Percentiles rank a stretch among this genome's conserved stretches.
These are phyloP conservation scores for Cucumis variabilis DNA, from an alignment of 331 rosid genomes.

Conservation along the genomic window DNA sequence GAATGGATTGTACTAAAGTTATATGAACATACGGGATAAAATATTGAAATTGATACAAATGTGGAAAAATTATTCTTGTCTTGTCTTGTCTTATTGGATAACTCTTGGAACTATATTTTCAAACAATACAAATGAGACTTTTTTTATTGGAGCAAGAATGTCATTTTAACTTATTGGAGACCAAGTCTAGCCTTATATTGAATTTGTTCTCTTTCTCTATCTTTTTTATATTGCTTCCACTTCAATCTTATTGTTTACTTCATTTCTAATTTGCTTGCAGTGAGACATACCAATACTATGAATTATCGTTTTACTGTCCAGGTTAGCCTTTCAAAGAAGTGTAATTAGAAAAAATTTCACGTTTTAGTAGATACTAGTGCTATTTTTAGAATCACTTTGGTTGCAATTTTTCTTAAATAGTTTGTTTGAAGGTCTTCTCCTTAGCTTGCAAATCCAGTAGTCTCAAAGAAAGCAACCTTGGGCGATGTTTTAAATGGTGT, in stretches of 20 bases:
- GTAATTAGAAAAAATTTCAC: neutral
- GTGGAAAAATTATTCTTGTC: neutral
- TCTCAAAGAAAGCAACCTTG: conserved; percentile 74
- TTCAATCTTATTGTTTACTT: conserved; percentile 28
- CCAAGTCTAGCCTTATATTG: neutral
- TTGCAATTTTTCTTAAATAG: neutral
- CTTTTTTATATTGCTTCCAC: neutral
- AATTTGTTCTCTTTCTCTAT: neutral
- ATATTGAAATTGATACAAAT: neutral
- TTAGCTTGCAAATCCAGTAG: conserved; percentile 64
- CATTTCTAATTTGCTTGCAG: conserved; percentile 55
- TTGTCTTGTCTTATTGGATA: neutral
- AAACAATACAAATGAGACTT: too few relatives aligned
- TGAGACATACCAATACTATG: conserved; percentile 85
- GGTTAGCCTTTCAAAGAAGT: conserved; percentile 51
- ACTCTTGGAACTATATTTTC: neutral
- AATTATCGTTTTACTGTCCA: conserved; percentile 87
- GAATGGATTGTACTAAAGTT: neutral
- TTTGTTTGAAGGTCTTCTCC: conserved; percentile 21
- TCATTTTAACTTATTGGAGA: neutral
- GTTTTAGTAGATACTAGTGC: neutral
- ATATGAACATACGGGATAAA: neutral
- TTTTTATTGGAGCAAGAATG: too few relatives aligned
- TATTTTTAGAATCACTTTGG: neutral
- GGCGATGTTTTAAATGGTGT: conserved; percentile 92